A percentile compares a stretch with the other conserved stretches of the same genome.
Conservation (phyloP, 2,329 filamentous ascomycete species). For the Colletotrichum sp. region DNA sequence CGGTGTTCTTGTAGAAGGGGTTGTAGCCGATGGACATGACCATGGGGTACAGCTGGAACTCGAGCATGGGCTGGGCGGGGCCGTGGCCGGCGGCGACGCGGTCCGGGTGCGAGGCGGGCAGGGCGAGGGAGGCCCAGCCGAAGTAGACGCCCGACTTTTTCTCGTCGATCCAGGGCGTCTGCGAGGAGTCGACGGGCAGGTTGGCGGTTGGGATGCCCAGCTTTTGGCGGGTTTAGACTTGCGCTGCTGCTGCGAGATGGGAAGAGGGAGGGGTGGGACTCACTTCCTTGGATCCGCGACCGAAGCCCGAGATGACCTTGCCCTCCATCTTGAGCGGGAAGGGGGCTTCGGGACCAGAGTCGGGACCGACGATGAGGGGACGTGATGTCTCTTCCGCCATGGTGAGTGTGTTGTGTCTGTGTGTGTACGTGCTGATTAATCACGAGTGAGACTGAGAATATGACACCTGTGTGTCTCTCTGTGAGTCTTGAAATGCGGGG, state of each 20-base stretch:
- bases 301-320: slow-evolving; percentile 90
- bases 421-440: background rate
- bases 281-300: slow-evolving; percentile 90
- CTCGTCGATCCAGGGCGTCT: slow-evolving; percentile 63
- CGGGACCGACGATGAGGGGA: slow-evolving; percentile 74
- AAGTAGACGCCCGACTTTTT: slow-evolving; percentile 88
- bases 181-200: slow-evolving; percentile 72
- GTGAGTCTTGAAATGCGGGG: background rate
- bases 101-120: slow-evolving; percentile 54
- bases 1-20: slow-evolving; percentile 93
- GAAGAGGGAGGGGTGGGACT: slow-evolving; percentile 21
- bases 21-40: slow-evolving; percentile 97
- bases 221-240: slow-evolving; percentile 42
- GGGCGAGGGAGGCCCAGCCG: slow-evolving; percentile 80
- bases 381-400: slow-evolving; percentile 40
- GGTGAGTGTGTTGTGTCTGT: background rate
- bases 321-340: slow-evolving; percentile 87
- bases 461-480: background rate
- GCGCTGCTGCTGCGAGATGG: background rate
- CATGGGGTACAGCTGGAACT: slow-evolving; percentile 70
- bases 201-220: slow-evolving; percentile 98
- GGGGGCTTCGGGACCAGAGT: slow-evolving; percentile 74
- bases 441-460: background rate
- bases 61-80: slow-evolving; percentile 28
- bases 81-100: slow-evolving; percentile 21